Evolutionary conservation across 257 asterid genomes (phyloP).

Genomic region (Eustoma russellianum): DNA sequence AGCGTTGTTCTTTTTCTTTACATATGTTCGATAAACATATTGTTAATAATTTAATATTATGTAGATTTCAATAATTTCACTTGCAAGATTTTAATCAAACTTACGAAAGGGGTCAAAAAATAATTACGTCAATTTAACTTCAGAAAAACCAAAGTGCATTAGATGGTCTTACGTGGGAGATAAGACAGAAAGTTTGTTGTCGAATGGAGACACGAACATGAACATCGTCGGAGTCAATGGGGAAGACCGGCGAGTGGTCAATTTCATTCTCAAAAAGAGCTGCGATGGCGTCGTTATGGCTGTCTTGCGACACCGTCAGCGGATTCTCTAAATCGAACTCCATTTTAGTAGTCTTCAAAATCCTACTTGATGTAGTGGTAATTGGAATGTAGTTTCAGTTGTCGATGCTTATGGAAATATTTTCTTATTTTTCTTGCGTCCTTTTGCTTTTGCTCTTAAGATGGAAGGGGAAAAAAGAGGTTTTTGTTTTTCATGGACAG

Average conservation of each 20-base stretch:
- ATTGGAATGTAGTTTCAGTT: constrained; percentile 3
- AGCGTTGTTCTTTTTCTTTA: too few relatives aligned
- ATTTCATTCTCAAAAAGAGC: constrained; percentile 46
- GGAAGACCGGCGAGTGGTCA: constrained; percentile 34
- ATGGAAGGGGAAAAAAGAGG: not conserved
- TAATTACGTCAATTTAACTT: too few relatives aligned
- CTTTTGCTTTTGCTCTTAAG: not conserved
- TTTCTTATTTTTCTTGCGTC: not conserved
- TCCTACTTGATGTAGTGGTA: not conserved
- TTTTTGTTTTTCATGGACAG: too few relatives aligned
- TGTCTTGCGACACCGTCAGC: constrained; percentile 20
- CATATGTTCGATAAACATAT: too few relatives aligned
- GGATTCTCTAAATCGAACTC: constrained; percentile 43
- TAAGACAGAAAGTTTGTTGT: constrained; percentile 32
- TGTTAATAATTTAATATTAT: too few relatives aligned
- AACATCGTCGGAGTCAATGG: constrained; percentile 15
- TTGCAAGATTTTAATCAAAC: too few relatives aligned
- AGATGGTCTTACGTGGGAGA: constrained; percentile 23
- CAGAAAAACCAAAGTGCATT: not conserved
- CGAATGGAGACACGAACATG: constrained; percentile 31
- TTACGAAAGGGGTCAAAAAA: too few relatives aligned
- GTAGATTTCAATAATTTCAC: too few relatives aligned
- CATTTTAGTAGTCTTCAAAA: constrained; percentile 11
- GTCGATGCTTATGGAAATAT: not conserved
- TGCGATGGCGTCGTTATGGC: constrained; percentile 26